Conservation (phyloP, 306 rosid genomes). For the Carpinus fangiana region DNA sequence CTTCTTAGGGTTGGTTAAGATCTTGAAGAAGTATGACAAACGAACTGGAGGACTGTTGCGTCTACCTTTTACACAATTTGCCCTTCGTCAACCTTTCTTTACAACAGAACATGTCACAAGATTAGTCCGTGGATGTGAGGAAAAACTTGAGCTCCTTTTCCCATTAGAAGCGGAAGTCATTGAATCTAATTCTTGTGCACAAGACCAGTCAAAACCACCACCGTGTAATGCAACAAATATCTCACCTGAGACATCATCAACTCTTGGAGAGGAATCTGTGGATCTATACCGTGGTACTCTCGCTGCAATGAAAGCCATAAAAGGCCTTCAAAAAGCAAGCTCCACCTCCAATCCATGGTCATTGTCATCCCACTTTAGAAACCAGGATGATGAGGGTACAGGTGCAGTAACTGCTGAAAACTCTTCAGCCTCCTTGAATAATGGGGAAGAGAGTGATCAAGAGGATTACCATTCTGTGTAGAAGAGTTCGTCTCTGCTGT, state of each 20-base stretch:
- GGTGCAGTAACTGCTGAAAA: slow-evolving; percentile 86
- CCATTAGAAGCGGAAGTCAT: slow-evolving; percentile 86
- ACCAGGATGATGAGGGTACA: slow-evolving; percentile 63
- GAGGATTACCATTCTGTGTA: slow-evolving; percentile 39
- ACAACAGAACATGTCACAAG: slow-evolving; percentile 80
- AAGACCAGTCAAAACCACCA: slow-evolving; percentile 28
- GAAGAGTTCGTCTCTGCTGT: slow-evolving; percentile 14
- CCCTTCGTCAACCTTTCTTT: slow-evolving; percentile 78
- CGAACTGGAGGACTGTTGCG: slow-evolving; percentile 83
- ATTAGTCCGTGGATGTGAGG: slow-evolving; percentile 84
- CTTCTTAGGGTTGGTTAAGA: slow-evolving; percentile 76
- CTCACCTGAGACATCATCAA: slow-evolving; percentile 45
- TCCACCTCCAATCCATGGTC: slow-evolving; percentile 85
- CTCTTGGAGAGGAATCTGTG: slow-evolving; percentile 62
- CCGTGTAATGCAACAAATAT: slow-evolving; percentile 24
- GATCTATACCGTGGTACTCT: slow-evolving; percentile 71
- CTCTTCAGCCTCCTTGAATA: slow-evolving; percentile 50
- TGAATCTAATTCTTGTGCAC: slow-evolving; percentile 49
- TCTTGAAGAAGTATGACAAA: slow-evolving; percentile 92
- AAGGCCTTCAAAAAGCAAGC: slow-evolving; percentile 78
- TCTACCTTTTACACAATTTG: slow-evolving; percentile 79
- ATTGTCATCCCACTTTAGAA: slow-evolving; percentile 60
- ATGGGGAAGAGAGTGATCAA: slow-evolving; percentile 41
- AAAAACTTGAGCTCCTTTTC: slow-evolving; percentile 85
- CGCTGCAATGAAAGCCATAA: slow-evolving; percentile 89